Evolutionary conservation across 1,139 yeast species (phyloP), one percentile per base, ranked within the genome.

Genomic region (Geotrichum armillariae): DNA sequence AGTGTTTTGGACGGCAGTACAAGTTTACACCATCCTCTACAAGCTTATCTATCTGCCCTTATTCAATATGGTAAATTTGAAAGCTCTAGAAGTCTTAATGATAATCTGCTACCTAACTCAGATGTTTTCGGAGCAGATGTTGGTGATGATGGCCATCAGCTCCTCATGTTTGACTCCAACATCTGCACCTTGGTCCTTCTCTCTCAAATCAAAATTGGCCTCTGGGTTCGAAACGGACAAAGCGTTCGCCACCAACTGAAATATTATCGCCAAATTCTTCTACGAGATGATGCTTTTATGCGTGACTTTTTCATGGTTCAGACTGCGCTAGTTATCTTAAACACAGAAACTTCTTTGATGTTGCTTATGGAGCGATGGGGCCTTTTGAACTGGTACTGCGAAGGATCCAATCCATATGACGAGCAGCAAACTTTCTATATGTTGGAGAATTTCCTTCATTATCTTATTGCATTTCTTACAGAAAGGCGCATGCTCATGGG

Each of bases 221-320:
- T 85, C 55, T 93, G 98, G 98, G 87, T 91, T 3, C 78, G 98
- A 65, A 93, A 93, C 64, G 91, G 91, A 0, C 77, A 80, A 54
- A 83, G 93, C 38, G 81, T 89, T 8, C 75, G 85, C 44, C 81
- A 83, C 27, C 98, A 93, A 62, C 74, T 85, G 56, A 84, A 82
- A 58, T 80, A 89, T 56, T 93, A 93, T 65, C 78, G 86, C 37
- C 84, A 80, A 53, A 78, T 89, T 16, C 86, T 89, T 6, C 75
- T 91, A 43, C 74, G 97, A 50, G 98, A 91, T 56, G 79, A 80
- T 56, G 95, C 96, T 0, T 89, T 77, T 63, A 73, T 81, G 62
- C 76, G 95, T 58, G 97, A 91, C 60, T 66, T 91, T 31, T 86
- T 78, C 61, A 71, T 87, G 65, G 73, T 80, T 0, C 98, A 93